Percentiles rank a stretch among this genome's conserved stretches.
These are phyloP conservation scores for Aspergillus ustus DNA, from an alignment of 2,329 filamentous ascomycete genomes.

Conservation along the genomic window DNA sequence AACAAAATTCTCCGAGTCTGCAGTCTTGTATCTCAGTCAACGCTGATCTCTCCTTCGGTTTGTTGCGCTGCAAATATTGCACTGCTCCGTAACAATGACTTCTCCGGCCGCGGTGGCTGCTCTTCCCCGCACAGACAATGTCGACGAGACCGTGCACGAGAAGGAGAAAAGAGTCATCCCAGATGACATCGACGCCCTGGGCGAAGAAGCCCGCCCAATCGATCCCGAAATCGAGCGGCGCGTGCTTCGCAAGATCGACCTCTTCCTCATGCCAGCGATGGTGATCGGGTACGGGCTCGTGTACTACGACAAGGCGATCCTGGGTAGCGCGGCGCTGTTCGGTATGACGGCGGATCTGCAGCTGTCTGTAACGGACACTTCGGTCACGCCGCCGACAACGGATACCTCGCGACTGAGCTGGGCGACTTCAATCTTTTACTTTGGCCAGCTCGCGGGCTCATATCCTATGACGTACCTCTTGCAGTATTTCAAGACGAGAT, in stretches of 20 bases:
- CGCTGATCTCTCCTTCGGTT: too few species aligned
- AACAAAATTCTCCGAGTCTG: too few species aligned
- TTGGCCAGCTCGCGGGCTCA: slow-evolving; percentile 74
- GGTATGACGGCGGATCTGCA: slow-evolving; percentile 73
- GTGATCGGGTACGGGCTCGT: slow-evolving; percentile 67
- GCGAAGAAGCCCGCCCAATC: slow-evolving; percentile 17
- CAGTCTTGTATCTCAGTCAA: too few species aligned
- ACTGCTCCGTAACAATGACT: background rate
- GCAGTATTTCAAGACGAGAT: slow-evolving; percentile 69
- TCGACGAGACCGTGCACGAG: background rate
- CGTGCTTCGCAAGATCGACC: slow-evolving; percentile 19
- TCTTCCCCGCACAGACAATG: background rate
- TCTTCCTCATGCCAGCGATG: slow-evolving; percentile 20
- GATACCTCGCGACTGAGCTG: slow-evolving; percentile 73
- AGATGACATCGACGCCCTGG: slow-evolving; percentile 5
- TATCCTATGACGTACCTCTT: slow-evolving; percentile 75
- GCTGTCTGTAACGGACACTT: slow-evolving; percentile 60
- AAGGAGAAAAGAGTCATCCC: background rate
- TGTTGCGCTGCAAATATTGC: too few species aligned
- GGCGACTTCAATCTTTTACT: slow-evolving; percentile 81
- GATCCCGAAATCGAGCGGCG: slow-evolving; percentile 17
- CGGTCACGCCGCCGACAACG: slow-evolving; percentile 58
- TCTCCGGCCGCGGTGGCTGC: background rate
- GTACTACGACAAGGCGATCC: slow-evolving; percentile 76
- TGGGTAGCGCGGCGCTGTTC: slow-evolving; percentile 73